Percentiles rank a stretch among this genome's conserved stretches.
These are phyloP conservation scores for Nicotiana tabacum DNA, from an alignment of 257 asterid genomes.

Conservation along the genomic window DNA sequence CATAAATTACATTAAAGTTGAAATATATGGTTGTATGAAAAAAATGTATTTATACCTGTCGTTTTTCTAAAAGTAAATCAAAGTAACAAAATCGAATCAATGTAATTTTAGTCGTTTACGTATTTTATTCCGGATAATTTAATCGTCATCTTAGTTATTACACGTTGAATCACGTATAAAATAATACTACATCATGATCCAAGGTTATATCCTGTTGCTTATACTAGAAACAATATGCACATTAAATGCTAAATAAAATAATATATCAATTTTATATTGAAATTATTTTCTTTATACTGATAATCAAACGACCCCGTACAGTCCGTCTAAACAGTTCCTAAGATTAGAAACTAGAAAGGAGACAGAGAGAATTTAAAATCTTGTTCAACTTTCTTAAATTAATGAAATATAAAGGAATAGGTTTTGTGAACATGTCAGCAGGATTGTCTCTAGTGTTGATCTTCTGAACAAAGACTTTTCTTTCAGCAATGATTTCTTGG, in stretches of 20 bases:
- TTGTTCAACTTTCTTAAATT: background rate
- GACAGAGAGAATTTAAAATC: background rate
- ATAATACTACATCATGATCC: background rate
- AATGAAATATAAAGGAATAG: background rate
- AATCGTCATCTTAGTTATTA: background rate
- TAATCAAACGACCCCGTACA: background rate
- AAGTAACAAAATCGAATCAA: background rate
- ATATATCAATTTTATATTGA: background rate
- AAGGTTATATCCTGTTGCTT: background rate
- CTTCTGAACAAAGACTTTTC: no score
- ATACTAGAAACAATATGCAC: background rate
- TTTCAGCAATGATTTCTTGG: no score
- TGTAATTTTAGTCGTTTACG: background rate
- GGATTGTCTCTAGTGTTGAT: no score
- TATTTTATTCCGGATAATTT: background rate
- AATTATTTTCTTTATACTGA: background rate
- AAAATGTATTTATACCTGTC: background rate
- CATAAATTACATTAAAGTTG: background rate
- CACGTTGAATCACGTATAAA: background rate
- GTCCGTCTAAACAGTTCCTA: background rate
- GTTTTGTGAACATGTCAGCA: no score
- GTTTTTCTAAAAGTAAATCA: background rate
- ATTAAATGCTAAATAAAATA: background rate
- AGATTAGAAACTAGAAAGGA: background rate
- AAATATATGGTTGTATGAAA: background rate